These are phyloP conservation scores for Salicornia ramosissima DNA, from an alignment of 148 eudicot species.

Conservation along the genomic window DNA sequence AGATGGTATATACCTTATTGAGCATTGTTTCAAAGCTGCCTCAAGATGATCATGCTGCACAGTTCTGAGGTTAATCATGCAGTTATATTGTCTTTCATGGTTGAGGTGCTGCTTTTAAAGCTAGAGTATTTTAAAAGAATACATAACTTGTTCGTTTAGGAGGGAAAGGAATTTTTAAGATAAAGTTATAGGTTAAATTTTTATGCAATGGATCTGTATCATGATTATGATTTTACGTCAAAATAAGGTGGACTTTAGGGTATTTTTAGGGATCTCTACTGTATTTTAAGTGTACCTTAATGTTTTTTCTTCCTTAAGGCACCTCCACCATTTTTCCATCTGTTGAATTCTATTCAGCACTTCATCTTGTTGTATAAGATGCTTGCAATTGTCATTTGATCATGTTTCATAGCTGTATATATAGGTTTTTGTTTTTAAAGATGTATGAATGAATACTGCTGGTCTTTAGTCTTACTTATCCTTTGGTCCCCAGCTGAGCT, in stretches of 20 bases:
- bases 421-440: too few species aligned
- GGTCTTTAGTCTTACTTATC: too few species aligned
- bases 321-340: background rate
- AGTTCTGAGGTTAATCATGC: slow-evolving; percentile 13
- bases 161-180: background rate
- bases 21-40: background rate
- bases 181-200: background rate
- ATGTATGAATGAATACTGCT: too few species aligned
- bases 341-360: background rate
- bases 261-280: background rate
- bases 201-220: background rate
- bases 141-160: background rate
- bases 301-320: background rate
- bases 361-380: background rate
- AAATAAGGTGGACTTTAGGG: background rate
- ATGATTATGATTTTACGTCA: background rate
- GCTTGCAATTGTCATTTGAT: too few species aligned
- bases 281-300: background rate
- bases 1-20: slow-evolving; percentile 2
- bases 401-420: too few species aligned
- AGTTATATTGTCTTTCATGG: too few species aligned
- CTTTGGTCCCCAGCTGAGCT: too few species aligned
- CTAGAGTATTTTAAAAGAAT: background rate
- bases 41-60: background rate
- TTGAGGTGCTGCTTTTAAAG: background rate